These are phyloP conservation scores for Crithidia brevicula DNA, from an alignment of 208 protist genomes.

Conservation along the genomic window DNA sequence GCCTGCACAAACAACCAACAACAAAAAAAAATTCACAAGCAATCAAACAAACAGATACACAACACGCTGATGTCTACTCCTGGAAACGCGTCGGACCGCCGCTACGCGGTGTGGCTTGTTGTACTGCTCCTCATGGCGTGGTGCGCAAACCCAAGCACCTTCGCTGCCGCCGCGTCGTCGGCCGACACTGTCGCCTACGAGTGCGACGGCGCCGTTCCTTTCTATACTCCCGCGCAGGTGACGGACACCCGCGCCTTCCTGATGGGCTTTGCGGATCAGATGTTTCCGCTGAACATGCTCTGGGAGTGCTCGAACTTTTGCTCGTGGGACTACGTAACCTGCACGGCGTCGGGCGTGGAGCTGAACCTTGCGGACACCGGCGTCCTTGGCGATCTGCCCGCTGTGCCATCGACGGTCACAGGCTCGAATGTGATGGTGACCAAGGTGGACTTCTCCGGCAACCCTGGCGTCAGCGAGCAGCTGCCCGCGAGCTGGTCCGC, in stretches of 20 bases:
- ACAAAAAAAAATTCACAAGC: not conserved
- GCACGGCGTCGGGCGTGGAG: not conserved
- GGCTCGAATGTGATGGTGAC: constrained; percentile 7
- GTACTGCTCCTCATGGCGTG: constrained; percentile 1
- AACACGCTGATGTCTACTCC: not conserved
- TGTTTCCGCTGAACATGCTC: not conserved
- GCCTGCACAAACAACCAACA: no score
- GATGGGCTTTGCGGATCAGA: not conserved
- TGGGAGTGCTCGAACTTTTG: constrained; percentile 14
- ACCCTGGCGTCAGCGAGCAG: not conserved
- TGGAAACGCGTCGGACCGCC: not conserved
- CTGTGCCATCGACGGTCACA: not conserved
- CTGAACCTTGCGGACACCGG: not conserved
- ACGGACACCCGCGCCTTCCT: not conserved
- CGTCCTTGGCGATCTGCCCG: not conserved
- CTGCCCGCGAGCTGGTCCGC: constrained; percentile 9
- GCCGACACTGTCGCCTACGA: not conserved
- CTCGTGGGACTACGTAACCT: constrained; percentile 1
- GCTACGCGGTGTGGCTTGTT: constrained; percentile 6
- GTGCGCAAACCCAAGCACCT: not conserved
- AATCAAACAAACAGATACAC: not conserved
- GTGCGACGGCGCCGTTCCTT: not conserved
- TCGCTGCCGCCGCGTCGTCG: not conserved
- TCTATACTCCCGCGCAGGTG: constrained; percentile 1
- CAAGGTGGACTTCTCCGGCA: not conserved